Evolutionary conservation across 208 protist species (phyloP).

Genomic region (Entamoeba dispar): DNA sequence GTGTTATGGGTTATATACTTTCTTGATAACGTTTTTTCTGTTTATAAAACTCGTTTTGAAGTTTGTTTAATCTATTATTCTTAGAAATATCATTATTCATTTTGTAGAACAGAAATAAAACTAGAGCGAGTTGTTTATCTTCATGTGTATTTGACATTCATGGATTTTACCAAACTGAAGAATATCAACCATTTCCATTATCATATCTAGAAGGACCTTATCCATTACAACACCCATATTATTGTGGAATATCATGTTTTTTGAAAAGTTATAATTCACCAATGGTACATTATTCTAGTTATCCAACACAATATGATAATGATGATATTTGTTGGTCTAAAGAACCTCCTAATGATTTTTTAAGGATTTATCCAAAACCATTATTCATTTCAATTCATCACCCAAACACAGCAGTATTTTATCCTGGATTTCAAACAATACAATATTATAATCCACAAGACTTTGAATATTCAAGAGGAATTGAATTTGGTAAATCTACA

Average conservation of each 20-base stretch:
- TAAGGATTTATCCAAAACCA: neutral
- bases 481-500: neutral
- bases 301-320: neutral
- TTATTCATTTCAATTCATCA: neutral
- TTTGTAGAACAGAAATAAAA: neutral
- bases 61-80: no score
- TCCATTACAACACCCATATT: neutral
- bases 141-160: neutral
- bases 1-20: neutral
- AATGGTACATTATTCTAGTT: neutral
- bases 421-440: neutral
- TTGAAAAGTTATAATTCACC: neutral
- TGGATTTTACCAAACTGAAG: neutral
- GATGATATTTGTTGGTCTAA: neutral
- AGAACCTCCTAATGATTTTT: neutral
- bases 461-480: neutral
- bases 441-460: neutral
- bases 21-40: neutral
- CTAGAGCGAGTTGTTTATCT: neutral
- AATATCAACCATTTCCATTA: neutral
- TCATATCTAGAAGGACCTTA: neutral
- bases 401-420: neutral
- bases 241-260: neutral
- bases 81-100: neutral
- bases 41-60: neutral